Evolutionary conservation across 179 eudicot genomes (phyloP).

Genomic region (Silene vulgaris): DNA sequence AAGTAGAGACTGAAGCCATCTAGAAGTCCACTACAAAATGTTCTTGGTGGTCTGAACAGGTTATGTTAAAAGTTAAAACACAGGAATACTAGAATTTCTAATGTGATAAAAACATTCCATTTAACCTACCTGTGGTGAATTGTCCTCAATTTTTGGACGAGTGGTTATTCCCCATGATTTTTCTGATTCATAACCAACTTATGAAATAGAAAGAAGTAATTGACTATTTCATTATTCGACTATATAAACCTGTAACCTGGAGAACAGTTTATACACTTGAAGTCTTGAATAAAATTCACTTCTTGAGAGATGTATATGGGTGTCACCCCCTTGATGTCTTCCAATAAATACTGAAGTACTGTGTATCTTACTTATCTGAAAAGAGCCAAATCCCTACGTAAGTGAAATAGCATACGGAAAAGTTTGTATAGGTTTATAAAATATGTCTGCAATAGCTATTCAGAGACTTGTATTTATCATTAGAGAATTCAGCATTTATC

Average conservation of each 20-base stretch:
- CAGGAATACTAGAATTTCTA: background rate
- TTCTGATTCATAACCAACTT: conserved; percentile 1
- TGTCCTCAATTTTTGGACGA: background rate
- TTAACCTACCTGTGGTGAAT: background rate
- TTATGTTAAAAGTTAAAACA: background rate
- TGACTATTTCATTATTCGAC: background rate
- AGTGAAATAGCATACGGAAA: conserved; percentile 1
- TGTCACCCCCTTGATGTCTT: background rate
- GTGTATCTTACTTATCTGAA: background rate
- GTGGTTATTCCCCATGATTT: background rate
- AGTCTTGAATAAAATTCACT: background rate
- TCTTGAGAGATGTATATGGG: background rate
- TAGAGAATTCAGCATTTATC: conserved; percentile 2
- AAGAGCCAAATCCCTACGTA: background rate
- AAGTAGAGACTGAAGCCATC: background rate
- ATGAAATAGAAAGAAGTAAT: background rate
- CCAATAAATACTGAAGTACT: background rate
- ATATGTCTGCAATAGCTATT: background rate
- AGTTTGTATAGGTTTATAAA: background rate
- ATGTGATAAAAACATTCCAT: background rate
- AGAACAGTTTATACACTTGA: background rate
- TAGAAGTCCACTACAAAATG: background rate
- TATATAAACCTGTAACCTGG: conserved; percentile 1
- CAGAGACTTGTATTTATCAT: background rate
- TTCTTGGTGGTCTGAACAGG: conserved; percentile 1